These are phyloP conservation scores for Hypocreales sp. DNA, from an alignment of 2,329 filamentous ascomycete species.

Conservation along the genomic window DNA sequence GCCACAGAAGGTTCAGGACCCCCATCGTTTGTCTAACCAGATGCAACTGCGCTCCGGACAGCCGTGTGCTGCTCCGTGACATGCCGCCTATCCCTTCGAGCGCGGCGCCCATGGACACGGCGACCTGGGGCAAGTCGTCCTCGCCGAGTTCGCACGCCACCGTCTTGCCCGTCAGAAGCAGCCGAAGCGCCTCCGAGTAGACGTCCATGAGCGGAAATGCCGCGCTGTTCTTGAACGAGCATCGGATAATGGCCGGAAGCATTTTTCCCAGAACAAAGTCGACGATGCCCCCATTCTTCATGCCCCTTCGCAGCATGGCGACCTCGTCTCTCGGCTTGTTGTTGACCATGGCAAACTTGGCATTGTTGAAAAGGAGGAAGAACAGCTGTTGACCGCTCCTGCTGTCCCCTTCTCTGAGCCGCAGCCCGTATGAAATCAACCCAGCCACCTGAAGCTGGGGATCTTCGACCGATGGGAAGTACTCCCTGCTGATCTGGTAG, in stretches of 20 bases:
- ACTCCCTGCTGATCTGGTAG: conserved; percentile 38
- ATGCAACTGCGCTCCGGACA: conserved; percentile 12
- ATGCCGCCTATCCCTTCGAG: conserved; percentile 13
- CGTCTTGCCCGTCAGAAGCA: conserved; percentile 16
- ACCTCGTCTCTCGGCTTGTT: conserved; percentile 30
- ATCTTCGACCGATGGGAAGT: conserved; percentile 38
- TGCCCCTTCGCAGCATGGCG: conserved; percentile 28
- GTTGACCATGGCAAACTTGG: conserved; percentile 36
- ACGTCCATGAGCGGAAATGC: conserved; percentile 34
- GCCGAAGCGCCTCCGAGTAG: conserved; percentile 27
- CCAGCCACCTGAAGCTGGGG: conserved; percentile 39
- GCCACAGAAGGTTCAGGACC: conserved; percentile 15
- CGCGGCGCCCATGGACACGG: conserved; percentile 16
- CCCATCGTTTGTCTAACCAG: conserved; percentile 12
- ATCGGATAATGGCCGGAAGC: conserved; percentile 35
- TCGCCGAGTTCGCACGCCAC: conserved; percentile 21
- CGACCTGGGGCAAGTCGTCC: conserved; percentile 15
- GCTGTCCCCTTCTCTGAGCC: conserved; percentile 34
- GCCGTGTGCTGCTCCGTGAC: conserved; percentile 3
- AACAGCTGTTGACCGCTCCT: conserved; percentile 34
- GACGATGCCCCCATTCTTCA: conserved; percentile 27
- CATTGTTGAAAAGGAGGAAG: conserved; percentile 40
- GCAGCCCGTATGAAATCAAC: conserved; percentile 39
- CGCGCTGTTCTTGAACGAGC: conserved; percentile 16
- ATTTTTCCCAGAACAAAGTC: conserved; percentile 34